Evolutionary conservation across 2,329 filamentous ascomycete species (phyloP), one percentile per base, ranked within the genome.

Genomic region (Chrysoporthe deuterocubensis): DNA sequence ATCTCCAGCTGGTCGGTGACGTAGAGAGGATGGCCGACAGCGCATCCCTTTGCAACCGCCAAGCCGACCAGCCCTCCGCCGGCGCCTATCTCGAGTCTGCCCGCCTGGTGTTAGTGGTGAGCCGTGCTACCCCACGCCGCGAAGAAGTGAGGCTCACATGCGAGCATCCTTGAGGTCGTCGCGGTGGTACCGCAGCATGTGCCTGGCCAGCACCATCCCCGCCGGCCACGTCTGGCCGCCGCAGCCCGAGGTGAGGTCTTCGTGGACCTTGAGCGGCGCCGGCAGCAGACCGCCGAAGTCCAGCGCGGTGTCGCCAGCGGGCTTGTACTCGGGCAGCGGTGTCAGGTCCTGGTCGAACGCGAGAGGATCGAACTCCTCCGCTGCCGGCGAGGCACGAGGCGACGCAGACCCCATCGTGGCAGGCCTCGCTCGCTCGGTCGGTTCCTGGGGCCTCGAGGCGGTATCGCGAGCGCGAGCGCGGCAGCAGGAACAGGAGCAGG

Each of bases 151-250:
- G 32, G 86, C 90, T 78, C 78, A 96, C 92, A 97, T 93, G 79
- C 88, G 87, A 71, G 92, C 90, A 67, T 86, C 82, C 50, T 79
- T 79, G 71, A 97, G 78, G 72, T 87, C 81, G n/a, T 86, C 80
- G 70, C 82, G 82, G 73, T 92, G 91, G 75, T 90, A 90, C 64
- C 90, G 87, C 68, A 98, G 84, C 85, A 98, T 87, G 77, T 98
- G 96, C 78, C 91, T 93, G 26, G 92, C 87, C 64, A 99, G 83
- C 18, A 96, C 87, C 89, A 97, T 92, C 13, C 96, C 96, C 0
- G 95, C 95, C 3, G 94, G 95, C 96, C 96, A 98, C 13, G 96
- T 85, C 79, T 96, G 92, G 2, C 96, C 96, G 61, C 96, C 96
- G 78, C 96, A 98, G 69, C 96, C 96, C 71, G 92, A 88, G 67